phyloP scores from a whole-genome alignment of 768 basidiomycete genomes.

The Gloeostereum incarnatum region DNA sequence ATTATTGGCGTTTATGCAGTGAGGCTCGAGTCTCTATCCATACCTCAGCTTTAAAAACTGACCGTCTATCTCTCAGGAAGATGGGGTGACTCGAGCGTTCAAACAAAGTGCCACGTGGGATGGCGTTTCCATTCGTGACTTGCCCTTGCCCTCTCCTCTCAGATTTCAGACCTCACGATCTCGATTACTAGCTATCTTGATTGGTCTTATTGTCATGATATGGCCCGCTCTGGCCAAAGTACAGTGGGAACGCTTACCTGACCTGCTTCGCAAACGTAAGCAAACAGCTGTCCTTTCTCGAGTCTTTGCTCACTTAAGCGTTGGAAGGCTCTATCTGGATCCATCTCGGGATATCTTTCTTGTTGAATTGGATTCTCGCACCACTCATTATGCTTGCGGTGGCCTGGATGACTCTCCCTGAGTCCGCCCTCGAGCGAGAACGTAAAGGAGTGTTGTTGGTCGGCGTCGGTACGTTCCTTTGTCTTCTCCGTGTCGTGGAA shows the following conservation, averaged over 20 bases:
- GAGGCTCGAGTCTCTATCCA: too few relatives aligned
- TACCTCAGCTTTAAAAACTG: too few relatives aligned
- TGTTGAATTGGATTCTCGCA: constrained; percentile 75
- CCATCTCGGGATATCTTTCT: constrained; percentile 57
- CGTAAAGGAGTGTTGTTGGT: constrained; percentile 81
- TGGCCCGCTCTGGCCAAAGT: constrained; percentile 76
- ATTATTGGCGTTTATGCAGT: constrained; percentile 64
- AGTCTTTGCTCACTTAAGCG: neutral
- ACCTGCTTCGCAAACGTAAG: constrained; percentile 36
- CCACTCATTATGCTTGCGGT: constrained; percentile 80
- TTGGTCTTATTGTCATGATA: constrained; percentile 84
- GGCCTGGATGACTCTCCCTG: constrained; percentile 81
- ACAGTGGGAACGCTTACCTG: constrained; percentile 63
- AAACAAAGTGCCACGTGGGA: constrained; percentile 49
- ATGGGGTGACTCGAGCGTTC: constrained; percentile 49
- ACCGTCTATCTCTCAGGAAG: too few relatives aligned
- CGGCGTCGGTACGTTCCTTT: too few relatives aligned
- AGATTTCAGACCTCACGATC: neutral
- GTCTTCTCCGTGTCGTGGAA: too few relatives aligned
- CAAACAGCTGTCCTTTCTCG: neutral
- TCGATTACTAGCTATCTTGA: constrained; percentile 50
- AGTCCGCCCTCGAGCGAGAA: constrained; percentile 64
- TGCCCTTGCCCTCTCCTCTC: neutral
- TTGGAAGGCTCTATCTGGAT: constrained; percentile 45
- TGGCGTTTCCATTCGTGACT: constrained; percentile 73